A percentile compares a stretch with the other conserved stretches of the same genome.
phyloP scores from a whole-genome alignment of 441 rosid genomes.

The Populus hybrid region DNA sequence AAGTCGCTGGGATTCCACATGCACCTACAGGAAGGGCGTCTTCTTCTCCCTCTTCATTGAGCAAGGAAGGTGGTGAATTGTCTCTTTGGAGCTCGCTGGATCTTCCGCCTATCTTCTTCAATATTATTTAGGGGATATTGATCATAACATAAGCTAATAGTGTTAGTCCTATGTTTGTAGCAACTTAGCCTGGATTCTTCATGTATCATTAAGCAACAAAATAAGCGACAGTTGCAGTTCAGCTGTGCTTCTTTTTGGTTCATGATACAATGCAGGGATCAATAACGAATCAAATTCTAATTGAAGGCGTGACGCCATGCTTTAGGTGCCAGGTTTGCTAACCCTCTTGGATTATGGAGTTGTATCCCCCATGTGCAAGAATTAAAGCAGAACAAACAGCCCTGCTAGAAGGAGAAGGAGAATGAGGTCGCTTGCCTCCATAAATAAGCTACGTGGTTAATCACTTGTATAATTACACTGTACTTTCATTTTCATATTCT shows the following conservation, averaged over 20 bases:
- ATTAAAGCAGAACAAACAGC: not conserved
- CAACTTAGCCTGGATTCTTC: not conserved
- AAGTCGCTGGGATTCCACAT: conserved; percentile 12
- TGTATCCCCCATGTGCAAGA: not conserved
- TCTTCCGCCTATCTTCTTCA: conserved; percentile 33
- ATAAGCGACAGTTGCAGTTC: not conserved
- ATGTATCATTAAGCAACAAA: not conserved
- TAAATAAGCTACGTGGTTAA: not conserved
- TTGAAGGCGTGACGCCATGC: too few relatives aligned
- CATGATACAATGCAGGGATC: not conserved
- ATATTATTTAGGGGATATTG: not conserved
- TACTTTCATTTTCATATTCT: not conserved
- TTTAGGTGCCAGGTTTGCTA: not conserved
- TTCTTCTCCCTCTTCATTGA: conserved; percentile 16
- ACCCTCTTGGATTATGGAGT: not conserved
- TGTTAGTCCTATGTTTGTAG: not conserved
- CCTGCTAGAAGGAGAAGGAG: not conserved
- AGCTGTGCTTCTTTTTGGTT: not conserved
- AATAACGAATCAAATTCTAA: not conserved
- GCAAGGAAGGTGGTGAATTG: conserved; percentile 18
- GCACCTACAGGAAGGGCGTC: conserved; percentile 14
- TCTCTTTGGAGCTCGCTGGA: conserved; percentile 37
- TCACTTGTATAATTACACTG: not conserved
- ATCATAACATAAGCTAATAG: not conserved
- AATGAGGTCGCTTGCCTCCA: not conserved